Evolutionary conservation across 75 land plant species (phyloP), one percentile per base, ranked within the genome.

Genomic region (Larix kaempferi): DNA sequence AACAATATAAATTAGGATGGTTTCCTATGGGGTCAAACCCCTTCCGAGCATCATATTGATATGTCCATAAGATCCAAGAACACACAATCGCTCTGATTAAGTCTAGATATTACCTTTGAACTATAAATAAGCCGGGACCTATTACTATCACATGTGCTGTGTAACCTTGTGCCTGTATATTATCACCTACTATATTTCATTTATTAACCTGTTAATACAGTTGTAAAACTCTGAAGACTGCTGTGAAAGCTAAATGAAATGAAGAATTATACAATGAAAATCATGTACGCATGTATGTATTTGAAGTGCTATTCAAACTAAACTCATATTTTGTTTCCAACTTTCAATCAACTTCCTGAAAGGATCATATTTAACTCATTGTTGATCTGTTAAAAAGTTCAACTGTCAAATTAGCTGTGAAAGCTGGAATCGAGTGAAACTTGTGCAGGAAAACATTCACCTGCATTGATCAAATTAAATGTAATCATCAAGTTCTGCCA

Each of bases 301-400:
- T 19, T 8, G 19, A 49, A 49, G 54, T 49, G 54, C 54, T 1
- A 49, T 49, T 49, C 11, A 49, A 49, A 49, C 54, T 49, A 1
- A 49, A 49, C 11, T 49, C 12, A 49, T 49, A 49, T 39, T 44
- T 69, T 69, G 2, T 33, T 21, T 21, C 52, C 22, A 69, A 10
- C 22, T 41, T 69, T 39, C 7, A 69, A 39, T 3, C 3, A 10
- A 22, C 41, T 41, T 69, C 54, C 14, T 39, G 4, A 39, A 69
- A 39, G 3, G 13, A 73, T 49, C 21, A 52, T 41, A 33, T 75
- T 78, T 22, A 77, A 19, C 37, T 65, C 67, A 90, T 56, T 54
- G 98, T 95, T n/a, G 89, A 83, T 80, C 78, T 91, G 78, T 95
- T 89, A 85, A 95, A 95, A 22, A 93, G 90, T 65, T 95, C 98